Base-by-base conservation (phyloP, 2,329 filamentous ascomycete species). In the Aspergillus chevalieri region DNA sequence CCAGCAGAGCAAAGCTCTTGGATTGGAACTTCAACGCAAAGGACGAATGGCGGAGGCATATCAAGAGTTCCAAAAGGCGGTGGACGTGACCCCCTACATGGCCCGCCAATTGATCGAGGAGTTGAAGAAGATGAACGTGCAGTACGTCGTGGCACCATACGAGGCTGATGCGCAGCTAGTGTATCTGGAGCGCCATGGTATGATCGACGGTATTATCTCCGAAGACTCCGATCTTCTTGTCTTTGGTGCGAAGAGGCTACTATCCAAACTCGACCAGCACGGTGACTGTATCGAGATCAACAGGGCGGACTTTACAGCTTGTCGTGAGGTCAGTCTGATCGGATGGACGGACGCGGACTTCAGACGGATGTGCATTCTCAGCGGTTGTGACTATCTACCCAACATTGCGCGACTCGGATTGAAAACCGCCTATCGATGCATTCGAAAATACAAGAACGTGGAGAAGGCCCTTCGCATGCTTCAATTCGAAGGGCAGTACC, bases 151-250 rank as follows among this genome's bases (percentile, higher is more conserved):
- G 15, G 93, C 93, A 1, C 93, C 93, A 0, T 98, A 96, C 70
- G 93, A 98, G 75, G 93, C 93, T 43, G 93, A 98, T 69, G 86
- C 92, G n/a, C 92, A 98, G 69, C 79, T 98, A 60, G 91, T 90
- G 22, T 98, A 97, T 65, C 78, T 98, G 34, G 93, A 98, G 70
- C 84, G 84, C 45, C 81, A 89, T 51, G 92, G 92, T 1, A 75
- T 91, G 46, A 86, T 96, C 59, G 76, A 85, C 58, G 94, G 89
- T 22, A 95, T 98, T 55, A 74, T 98, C 33, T 96, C 93, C 0
- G 93, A 98, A 66, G 93, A 98, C 67, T 98, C 93, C 0, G 93
- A 98, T 72, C 76, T 98, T 49, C 75, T 98, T 30, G 93, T 98
- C 0, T 98, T 98, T 60, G 93, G 93, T 14, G 91, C 91, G 21